Evolutionary conservation across 2,329 filamentous ascomycete genomes (phyloP).

Genomic region (Hypoxylon sp.): DNA sequence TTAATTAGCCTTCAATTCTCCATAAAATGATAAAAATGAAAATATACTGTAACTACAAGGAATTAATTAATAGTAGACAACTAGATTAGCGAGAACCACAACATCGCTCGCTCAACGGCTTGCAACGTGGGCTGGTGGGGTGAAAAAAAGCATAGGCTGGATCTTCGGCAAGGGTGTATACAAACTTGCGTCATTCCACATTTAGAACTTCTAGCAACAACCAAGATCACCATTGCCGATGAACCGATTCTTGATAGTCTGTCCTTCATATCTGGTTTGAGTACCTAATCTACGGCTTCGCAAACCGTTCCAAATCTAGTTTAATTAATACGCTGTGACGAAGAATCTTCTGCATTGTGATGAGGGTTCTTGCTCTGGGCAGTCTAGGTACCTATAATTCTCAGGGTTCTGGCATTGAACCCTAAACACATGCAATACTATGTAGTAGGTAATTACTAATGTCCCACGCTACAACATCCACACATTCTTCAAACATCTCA

Average conservation of each 20-base stretch:
- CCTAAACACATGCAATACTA: no score
- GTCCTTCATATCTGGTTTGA: not conserved
- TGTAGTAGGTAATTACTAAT: no score
- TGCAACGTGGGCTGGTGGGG: constrained; percentile 18
- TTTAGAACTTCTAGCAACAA: constrained; percentile 15
- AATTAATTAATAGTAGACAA: not conserved
- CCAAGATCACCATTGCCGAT: constrained; percentile 13
- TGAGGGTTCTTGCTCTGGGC: no score
- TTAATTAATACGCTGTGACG: not conserved
- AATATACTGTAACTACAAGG: constrained; percentile 12
- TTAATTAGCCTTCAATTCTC: no score
- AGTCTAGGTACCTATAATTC: no score
- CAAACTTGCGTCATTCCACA: constrained; percentile 28
- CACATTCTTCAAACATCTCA: not conserved
- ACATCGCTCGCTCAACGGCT: constrained; percentile 2
- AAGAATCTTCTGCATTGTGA: no score
- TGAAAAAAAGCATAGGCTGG: constrained; percentile 27
- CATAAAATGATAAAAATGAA: no score
- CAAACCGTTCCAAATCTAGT: constrained; percentile 5
- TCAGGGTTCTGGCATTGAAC: no score
- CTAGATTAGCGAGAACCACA: constrained; percentile 27
- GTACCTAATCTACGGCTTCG: not conserved
- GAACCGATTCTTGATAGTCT: constrained; percentile 1
- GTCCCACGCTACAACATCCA: not conserved
- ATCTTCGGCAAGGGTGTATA: constrained; percentile 26